Evolutionary conservation across 2,329 filamentous ascomycete species (phyloP), one percentile per base, ranked within the genome.

Genomic region (Neopestalotiopsis sp.): DNA sequence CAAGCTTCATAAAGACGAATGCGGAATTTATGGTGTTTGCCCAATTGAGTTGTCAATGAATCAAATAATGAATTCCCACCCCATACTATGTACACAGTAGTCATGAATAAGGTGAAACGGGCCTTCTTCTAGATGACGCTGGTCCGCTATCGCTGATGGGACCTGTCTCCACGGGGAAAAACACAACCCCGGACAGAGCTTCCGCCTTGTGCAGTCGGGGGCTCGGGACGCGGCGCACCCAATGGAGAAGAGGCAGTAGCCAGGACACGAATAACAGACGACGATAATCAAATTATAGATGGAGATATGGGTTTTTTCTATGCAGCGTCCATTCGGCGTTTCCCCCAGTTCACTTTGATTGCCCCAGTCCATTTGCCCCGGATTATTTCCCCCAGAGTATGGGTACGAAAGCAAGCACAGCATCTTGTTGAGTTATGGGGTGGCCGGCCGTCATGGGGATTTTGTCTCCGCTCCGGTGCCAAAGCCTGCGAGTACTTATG

Each of bases 161-260:
- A 28, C 24, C 20, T 13, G 63, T 66, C 63, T 66, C 63, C 63
- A 66, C 63, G 45, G 63, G 63, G 63, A 66, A 66, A 66, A 66
- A 66, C 63, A 32, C 63, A 66, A 56, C 45, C 63, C 63, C 63
- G 63, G 63, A 38, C 40, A 65, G 38, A 56, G 42, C 17, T 66
- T 66, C 63, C 63, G 42, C 28, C 40, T 12, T 24, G 20, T n/a
- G n/a, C 49, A 17, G 14, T n/a, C 34, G 20, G 24, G 63, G 63
- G 20, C 32, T 45, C 63, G 24, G 28, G 49, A 66, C 14, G 13
- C 32, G n/a, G 28, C 34, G n/a, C n/a, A 13, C 20, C 34, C 34
- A 6, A 38, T 38, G 40, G 45, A 28, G 32, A 66, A n/a, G 28
- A 28, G 24, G 24, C 24, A 28, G 24, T 28, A 28, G 24, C 24